phyloP scores from a whole-genome alignment of 768 basidiomycete species.

The Ephemerocybe angulata region DNA sequence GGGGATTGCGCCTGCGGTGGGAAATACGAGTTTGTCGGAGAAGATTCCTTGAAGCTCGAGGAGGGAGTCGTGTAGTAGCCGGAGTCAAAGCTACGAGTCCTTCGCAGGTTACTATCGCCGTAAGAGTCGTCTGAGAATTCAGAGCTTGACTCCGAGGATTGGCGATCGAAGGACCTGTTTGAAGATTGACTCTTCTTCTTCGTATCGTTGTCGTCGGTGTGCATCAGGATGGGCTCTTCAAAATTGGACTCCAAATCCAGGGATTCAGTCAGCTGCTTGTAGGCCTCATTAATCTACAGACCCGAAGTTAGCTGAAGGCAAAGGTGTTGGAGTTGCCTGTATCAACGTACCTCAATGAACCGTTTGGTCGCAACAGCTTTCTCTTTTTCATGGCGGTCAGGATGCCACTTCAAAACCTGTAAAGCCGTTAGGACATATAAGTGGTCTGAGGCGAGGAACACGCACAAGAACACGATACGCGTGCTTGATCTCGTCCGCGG shows the following conservation, averaged over 20 bases:
- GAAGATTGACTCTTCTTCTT: neutral
- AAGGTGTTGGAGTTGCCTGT: neutral
- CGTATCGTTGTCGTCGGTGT: neutral
- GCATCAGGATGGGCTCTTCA: constrained; percentile 9
- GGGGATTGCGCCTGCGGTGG: neutral
- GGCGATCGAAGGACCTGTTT: neutral
- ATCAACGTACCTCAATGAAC: constrained; percentile 56
- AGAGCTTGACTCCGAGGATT: constrained; percentile 3
- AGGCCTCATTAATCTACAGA: constrained; percentile 51
- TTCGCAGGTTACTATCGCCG: neutral
- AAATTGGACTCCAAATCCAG: constrained; percentile 7
- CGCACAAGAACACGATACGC: constrained; percentile 62
- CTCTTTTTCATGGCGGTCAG: constrained; percentile 56
- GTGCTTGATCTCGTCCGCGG: constrained; percentile 49
- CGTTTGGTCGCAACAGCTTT: constrained; percentile 50
- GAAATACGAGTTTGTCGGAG: constrained; percentile 4
- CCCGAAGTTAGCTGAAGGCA: neutral
- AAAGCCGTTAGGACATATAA: constrained; percentile 7
- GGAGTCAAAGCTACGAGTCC: constrained; percentile 2
- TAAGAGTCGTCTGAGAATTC: constrained; percentile 4
- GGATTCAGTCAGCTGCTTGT: constrained; percentile 46
- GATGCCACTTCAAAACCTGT: constrained; percentile 64
- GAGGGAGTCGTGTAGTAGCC: constrained; percentile 9
- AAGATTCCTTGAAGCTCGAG: constrained; percentile 12
- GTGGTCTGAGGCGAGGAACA: constrained; percentile 18